Base-by-base conservation (phyloP, 202 grass and related monocot species). In the Zizania palustris region DNA sequence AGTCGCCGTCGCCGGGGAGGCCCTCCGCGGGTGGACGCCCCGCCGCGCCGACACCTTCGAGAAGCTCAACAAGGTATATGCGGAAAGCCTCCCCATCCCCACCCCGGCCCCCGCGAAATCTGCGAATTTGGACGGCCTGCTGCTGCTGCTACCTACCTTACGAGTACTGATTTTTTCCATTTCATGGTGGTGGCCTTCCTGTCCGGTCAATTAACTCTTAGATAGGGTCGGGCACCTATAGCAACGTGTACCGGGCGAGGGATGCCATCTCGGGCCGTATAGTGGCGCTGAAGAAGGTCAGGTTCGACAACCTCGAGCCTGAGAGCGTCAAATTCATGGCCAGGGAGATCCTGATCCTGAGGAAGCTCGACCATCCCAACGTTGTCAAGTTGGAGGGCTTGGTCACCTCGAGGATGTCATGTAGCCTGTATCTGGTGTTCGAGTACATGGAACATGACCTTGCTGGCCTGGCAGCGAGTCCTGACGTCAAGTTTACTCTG, bases 391-490 rank as follows among this genome's bases (percentile, higher is more conserved):
- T 97, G 42, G 93, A 97, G 76, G 93, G 93, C 13, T 62, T 97
- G 39, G 93, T 84, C 6, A 90, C 77, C 12, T 97, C 93, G 33
- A 87, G 93, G 69, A 92, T 97, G 79, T 93, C 90, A 6, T 85
- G 84, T 15, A 80, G 90, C 42, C 83, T 97, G 38, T 97, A 97
- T 65, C 84, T 97, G 35, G 81, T 89, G 22, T 97, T 97, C 10
- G 93, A 93, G 67, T 97, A 97, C 58, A 97, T 97, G 93, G 93
- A 97, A 69, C 93, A 97, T 50, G 93, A 93, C 71, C 90, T 97
- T 13, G 78, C 93, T 44, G 93, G 93, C 3, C 88, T 97, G 2
- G 88, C 88, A 11, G 85, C 85, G 2, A 74, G 87, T 58, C 84
- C 88, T 8, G 81, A 83, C 46, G 69, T 86, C 77, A 67, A 63